Evolutionary conservation across 768 basidiomycete genomes (phyloP), one percentile per base, ranked within the genome.

Genomic region (Kwoniella bestiolae): DNA sequence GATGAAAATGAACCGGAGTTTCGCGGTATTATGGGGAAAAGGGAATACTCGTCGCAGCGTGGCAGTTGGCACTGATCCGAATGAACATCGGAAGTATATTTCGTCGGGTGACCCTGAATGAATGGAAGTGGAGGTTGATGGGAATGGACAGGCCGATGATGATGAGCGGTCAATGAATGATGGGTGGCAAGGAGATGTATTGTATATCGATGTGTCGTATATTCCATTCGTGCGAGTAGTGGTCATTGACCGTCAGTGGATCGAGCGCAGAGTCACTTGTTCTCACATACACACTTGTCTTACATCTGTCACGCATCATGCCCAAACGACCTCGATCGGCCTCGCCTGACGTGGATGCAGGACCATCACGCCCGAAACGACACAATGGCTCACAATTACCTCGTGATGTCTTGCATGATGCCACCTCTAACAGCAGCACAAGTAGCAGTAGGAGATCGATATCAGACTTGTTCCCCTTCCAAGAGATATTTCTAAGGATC

Each of bases 401-500:
- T 21, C 28, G 34, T 11, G 11, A 32, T 34, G 23, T 16, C 11
- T 7, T 21, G 23, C 9, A 55, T 32, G n/a, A n/a, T n/a, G n/a
- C n/a, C n/a, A n/a, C n/a, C n/a, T n/a, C n/a, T n/a, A n/a, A n/a
- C n/a, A 16, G 29, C 23, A 18, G 16, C 11, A 7, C 32, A 63
- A 44, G 34, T 28, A 41, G 49, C 8, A 38, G 21, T n/a, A 31
- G 16, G 26, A 46, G 45, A 35, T 21, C 29, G 12, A 51, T 71
- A 7, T 28, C 60, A 3, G 71, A 71, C 21, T 65, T 80, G 16
- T 73, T 78, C 56, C 55, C 70, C 1, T 77, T 71, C 44, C 72
- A 79, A 46, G 80, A 81, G 70, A 71, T 81, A 46, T 79, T 81
- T 56, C 67, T 81, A 4, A 69, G 76, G 31, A 72, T 81, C 16